Evolutionary conservation across 768 basidiomycete genomes (phyloP).

Genomic region (Dictyophora rubrovolvata): DNA sequence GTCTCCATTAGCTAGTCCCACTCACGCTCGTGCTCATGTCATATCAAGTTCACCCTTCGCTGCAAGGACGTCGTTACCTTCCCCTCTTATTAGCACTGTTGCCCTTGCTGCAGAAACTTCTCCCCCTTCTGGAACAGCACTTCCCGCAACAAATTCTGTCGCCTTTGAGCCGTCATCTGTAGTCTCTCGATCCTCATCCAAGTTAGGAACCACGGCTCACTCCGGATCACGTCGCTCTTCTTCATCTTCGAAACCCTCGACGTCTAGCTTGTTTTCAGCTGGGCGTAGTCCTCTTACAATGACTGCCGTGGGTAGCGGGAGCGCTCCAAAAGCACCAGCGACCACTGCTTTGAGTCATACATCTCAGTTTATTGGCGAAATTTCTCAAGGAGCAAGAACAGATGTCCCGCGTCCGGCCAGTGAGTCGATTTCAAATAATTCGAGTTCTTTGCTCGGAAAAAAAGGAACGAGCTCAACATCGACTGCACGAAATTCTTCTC

Average conservation of each 20-base stretch:
- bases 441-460: neutral
- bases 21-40: neutral
- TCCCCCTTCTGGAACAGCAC: neutral
- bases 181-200: neutral
- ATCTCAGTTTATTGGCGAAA: conserved; percentile 8
- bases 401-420: conserved; percentile 7
- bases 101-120: neutral
- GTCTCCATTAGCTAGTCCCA: neutral
- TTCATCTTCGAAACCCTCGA: conserved; percentile 7
- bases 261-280: conserved; percentile 4
- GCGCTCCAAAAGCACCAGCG: conserved; percentile 46
- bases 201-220: neutral
- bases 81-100: neutral
- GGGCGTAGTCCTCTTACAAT: conserved; percentile 12
- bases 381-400: neutral
- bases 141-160: neutral
- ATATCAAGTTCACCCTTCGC: neutral
- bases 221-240: conserved; percentile 2
- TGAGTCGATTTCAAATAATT: conserved; percentile 14
- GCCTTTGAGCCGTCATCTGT: neutral
- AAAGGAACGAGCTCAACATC: neutral
- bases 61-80: neutral
- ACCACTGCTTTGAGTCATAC: conserved; percentile 56
- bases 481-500: neutral
- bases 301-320: conserved; percentile 20